These are phyloP conservation scores for Themeda triandra DNA, from an alignment of 176 grass and related monocot species.

Conservation along the genomic window DNA sequence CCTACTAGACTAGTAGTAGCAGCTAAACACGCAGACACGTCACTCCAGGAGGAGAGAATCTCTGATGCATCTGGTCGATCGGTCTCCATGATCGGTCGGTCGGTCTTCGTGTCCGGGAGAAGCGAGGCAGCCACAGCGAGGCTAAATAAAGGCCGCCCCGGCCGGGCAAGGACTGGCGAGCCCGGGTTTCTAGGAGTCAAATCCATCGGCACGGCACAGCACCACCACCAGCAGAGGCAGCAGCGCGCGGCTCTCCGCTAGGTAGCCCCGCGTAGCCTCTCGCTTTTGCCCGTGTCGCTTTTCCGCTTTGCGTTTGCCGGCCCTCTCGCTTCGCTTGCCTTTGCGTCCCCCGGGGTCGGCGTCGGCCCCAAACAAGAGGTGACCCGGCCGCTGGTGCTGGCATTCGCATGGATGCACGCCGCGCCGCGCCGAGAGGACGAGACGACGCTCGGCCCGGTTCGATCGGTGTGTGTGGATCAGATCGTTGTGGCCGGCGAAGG, in stretches of 20 bases:
- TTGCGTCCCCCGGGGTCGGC: no score
- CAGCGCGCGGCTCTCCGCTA: not conserved
- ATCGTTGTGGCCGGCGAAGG: not conserved
- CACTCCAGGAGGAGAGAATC: slow-evolving; percentile 19
- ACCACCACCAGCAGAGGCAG: not conserved
- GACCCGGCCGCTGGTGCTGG: no score
- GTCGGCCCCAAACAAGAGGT: no score
- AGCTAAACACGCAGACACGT: not conserved
- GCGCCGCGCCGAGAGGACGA: slow-evolving; percentile 12
- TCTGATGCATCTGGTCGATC: not conserved
- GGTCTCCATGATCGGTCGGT: not conserved
- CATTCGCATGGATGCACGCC: not conserved
- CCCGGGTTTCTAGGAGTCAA: slow-evolving; percentile 64
- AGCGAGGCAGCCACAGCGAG: slow-evolving; percentile 29
- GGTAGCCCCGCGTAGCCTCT: not conserved
- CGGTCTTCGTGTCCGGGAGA: slow-evolving; percentile 39
- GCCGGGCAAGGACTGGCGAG: slow-evolving; percentile 8
- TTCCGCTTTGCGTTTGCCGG: slow-evolving; percentile 30
- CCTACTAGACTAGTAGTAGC: not conserved
- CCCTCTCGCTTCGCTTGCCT: no score
- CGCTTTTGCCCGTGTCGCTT: not conserved
- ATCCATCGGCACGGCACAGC: not conserved
- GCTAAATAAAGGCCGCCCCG: not conserved
- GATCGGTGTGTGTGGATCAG: not conserved
- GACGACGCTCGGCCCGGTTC: not conserved